A percentile compares a stretch with the other conserved stretches of the same genome.
Conservation (phyloP, 2,329 filamentous ascomycete species). For the Monosporascus sp. region DNA sequence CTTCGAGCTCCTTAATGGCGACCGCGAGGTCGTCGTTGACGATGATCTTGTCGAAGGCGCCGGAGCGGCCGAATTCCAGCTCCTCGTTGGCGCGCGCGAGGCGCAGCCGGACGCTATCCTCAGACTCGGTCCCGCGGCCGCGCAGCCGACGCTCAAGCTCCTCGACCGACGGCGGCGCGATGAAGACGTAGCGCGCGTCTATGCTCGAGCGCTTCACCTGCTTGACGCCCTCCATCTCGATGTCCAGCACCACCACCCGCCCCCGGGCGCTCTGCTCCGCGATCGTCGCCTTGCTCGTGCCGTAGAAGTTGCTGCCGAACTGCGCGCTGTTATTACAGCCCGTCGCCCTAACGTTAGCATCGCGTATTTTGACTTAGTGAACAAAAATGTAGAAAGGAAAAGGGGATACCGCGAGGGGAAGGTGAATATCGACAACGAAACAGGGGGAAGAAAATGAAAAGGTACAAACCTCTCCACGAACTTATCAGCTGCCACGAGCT, state of each 20-base stretch:
- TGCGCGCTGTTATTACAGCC: constrained; percentile 48
- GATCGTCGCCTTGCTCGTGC: constrained; percentile 76
- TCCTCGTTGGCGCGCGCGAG: constrained; percentile 68
- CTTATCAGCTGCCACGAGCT: constrained; percentile 59
- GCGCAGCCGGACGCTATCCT: constrained; percentile 64
- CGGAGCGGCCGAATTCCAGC: constrained; percentile 64
- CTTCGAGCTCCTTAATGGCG: constrained; percentile 48
- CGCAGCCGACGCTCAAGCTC: constrained; percentile 69
- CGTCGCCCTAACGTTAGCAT: too few species aligned
- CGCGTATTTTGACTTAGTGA: too few species aligned
- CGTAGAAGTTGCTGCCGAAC: constrained; percentile 83
- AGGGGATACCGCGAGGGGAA: neutral
- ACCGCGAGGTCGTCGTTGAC: constrained; percentile 55
- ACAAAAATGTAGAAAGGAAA: neutral
- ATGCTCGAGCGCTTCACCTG: constrained; percentile 76
- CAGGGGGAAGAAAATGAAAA: neutral
- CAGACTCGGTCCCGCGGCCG: constrained; percentile 71
- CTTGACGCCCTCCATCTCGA: constrained; percentile 98
- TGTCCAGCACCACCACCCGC: constrained; percentile 78
- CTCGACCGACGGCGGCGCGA: constrained; percentile 72
- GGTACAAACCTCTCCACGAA: constrained; percentile 63
- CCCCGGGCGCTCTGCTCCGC: constrained; percentile 66
- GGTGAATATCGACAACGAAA: constrained; percentile 19
- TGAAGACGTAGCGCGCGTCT: constrained; percentile 75
- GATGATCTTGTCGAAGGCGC: constrained; percentile 60